phyloP scores from a whole-genome alignment of 2,329 filamentous ascomycete species.

The Arachnomyces sp. region DNA sequence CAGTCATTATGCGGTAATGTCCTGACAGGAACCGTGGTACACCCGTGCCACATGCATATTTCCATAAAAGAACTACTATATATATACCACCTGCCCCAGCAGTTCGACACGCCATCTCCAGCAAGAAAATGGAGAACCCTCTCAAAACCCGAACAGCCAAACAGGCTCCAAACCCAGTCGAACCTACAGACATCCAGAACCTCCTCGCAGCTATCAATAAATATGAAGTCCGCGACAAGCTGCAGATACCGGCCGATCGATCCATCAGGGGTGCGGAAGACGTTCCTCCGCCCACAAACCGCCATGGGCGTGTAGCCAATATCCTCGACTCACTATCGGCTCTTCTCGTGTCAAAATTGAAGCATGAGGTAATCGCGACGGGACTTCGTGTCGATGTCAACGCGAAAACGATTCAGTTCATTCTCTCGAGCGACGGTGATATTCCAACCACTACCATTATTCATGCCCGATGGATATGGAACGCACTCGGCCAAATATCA shows the following conservation, averaged over 20 bases:
- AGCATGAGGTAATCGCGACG: constrained; percentile 4
- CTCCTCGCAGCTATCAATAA: constrained; percentile 1
- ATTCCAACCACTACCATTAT: background rate
- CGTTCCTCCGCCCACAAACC: no score
- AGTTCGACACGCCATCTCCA: no score
- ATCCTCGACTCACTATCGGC: constrained; percentile 1
- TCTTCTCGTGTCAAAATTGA: constrained; percentile 1
- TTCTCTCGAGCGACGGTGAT: background rate
- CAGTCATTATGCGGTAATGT: no score
- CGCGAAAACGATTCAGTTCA: constrained; percentile 1
- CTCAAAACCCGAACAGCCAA: no score
- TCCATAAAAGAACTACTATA: no score
- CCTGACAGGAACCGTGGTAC: no score
- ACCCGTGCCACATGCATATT: no score
- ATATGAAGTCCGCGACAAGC: constrained; percentile 1
- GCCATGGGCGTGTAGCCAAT: background rate
- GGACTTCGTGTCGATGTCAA: constrained; percentile 1
- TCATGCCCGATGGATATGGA: constrained; percentile 1
- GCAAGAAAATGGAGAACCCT: no score
- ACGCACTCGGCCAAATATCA: constrained; percentile 1
- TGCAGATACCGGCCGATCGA: background rate
- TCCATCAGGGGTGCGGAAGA: background rate
- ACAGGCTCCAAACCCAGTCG: no score
- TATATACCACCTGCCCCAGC: no score
- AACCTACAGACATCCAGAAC: constrained; percentile 1